Evolutionary conservation across 2,329 filamentous ascomycete genomes (phyloP).

Genomic region (Colletotrichum liriopes): DNA sequence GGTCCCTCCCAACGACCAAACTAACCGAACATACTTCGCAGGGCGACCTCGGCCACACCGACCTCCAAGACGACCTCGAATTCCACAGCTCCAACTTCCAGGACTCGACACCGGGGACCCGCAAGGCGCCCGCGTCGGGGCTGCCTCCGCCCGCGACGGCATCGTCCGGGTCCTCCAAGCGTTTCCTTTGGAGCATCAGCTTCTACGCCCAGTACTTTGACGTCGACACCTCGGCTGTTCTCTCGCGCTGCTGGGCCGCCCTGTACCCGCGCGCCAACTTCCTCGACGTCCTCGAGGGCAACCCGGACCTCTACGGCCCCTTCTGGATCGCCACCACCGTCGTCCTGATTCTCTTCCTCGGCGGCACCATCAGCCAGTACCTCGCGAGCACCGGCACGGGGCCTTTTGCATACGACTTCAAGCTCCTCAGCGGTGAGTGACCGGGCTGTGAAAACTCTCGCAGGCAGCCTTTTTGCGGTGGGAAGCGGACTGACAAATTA

Average conservation of each 20-base stretch:
- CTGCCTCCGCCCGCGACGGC: conserved; percentile 73
- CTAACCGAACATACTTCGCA: conserved; percentile 56
- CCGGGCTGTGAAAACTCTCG: conserved; percentile 5
- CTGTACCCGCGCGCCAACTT: conserved; percentile 94
- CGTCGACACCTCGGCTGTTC: conserved; percentile 92
- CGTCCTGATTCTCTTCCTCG: conserved; percentile 93
- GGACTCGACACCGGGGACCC: conserved; percentile 66
- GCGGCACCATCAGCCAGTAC: conserved; percentile 95
- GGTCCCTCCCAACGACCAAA: background rate
- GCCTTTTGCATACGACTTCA: conserved; percentile 93
- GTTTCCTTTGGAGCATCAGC: conserved; percentile 90
- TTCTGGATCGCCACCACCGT: conserved; percentile 99
- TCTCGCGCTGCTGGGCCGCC: conserved; percentile 89
- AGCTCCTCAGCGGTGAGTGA: conserved; percentile 81
- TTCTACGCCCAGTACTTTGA: conserved; percentile 99
- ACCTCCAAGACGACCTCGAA: conserved; percentile 98
- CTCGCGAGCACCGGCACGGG: conserved; percentile 77
- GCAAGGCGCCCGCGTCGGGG: conserved; percentile 62
- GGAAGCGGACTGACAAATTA: conserved; percentile 9
- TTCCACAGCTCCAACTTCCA: conserved; percentile 95
- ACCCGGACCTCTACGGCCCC: conserved; percentile 95
- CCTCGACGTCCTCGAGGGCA: conserved; percentile 96
- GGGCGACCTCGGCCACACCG: conserved; percentile 98
- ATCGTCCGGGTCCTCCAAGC: conserved; percentile 73
- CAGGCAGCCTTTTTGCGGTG: conserved; percentile 6